phyloP scores from a whole-genome alignment of 2,329 filamentous ascomycete species.

The Didymella exigua region DNA sequence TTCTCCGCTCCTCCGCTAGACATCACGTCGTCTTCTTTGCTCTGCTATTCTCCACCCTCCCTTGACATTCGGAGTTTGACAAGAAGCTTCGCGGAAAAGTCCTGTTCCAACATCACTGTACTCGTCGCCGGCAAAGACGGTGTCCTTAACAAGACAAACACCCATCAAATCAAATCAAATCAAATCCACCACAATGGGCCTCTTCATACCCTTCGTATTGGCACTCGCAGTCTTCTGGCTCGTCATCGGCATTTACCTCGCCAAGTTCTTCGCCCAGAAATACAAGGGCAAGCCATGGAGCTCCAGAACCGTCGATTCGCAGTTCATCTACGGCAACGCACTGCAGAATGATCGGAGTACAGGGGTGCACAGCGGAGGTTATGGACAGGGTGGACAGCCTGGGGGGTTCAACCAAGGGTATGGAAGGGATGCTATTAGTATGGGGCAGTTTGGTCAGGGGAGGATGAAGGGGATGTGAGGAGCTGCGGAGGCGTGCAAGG shows the following conservation, averaged over 20 bases:
- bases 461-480: conserved; percentile 25
- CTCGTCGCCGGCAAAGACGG: neutral
- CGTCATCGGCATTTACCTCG: conserved; percentile 23
- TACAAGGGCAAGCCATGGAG: conserved; percentile 17
- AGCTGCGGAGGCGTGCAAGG: neutral
- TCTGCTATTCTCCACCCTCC: neutral
- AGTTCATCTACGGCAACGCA: conserved; percentile 1
- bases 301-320: neutral
- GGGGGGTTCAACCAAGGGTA: neutral
- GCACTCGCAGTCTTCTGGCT: conserved; percentile 25
- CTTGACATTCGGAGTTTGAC: neutral
- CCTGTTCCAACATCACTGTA: neutral
- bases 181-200: conserved; percentile 1
- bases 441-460: conserved; percentile 23
- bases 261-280: conserved; percentile 28
- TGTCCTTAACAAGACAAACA: neutral
- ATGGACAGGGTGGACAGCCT: conserved; percentile 10
- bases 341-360: conserved; percentile 7
- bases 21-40: neutral
- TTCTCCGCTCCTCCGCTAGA: conserved; percentile 18
- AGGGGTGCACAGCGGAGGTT: conserved; percentile 17
- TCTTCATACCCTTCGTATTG: conserved; percentile 25
- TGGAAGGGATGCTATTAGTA: conserved; percentile 9
- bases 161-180: neutral
- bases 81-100: neutral